Evolutionary conservation across 1,284 basidiomycete genomes (phyloP).

Genomic region (Naganishia albida): DNA sequence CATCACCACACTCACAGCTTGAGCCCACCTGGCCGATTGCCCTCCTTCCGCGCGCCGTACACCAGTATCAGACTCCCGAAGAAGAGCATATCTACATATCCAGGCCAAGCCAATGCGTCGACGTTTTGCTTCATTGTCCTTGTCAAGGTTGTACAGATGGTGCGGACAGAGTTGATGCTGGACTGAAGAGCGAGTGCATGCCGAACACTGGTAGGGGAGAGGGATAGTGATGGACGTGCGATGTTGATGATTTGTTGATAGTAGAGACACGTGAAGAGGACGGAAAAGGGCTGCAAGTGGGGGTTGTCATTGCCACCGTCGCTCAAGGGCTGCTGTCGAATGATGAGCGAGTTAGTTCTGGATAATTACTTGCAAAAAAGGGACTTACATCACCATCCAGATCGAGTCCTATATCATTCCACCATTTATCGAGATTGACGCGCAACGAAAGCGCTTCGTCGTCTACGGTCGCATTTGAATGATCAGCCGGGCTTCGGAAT

Average conservation of each 20-base stretch:
- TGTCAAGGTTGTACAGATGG: constrained; percentile 32
- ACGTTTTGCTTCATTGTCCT: constrained; percentile 21
- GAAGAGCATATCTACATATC: constrained; percentile 40
- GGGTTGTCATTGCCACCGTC: constrained; percentile 12
- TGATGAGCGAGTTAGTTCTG: background rate
- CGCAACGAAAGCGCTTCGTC: constrained; percentile 36
- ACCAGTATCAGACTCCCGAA: constrained; percentile 38
- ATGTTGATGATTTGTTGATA: constrained; percentile 39
- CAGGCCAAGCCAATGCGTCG: constrained; percentile 36
- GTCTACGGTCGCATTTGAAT: constrained; percentile 23
- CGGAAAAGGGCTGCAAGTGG: constrained; percentile 28
- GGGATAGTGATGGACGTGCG: constrained; percentile 34
- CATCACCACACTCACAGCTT: background rate
- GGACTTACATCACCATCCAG: constrained; percentile 24
- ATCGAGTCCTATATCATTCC: constrained; percentile 37
- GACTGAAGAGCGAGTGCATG: constrained; percentile 38
- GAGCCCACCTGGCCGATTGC: constrained; percentile 3
- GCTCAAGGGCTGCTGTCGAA: background rate
- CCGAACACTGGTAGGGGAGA: constrained; percentile 31
- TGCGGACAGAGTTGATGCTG: constrained; percentile 34
- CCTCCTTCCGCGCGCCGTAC: constrained; percentile 33
- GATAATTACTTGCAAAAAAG: background rate
- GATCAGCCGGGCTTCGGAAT: background rate
- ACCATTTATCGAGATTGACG: constrained; percentile 38
- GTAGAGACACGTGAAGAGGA: constrained; percentile 40